These are phyloP conservation scores for Beta corolliflora DNA, from an alignment of 179 eudicot species.

Conservation along the genomic window DNA sequence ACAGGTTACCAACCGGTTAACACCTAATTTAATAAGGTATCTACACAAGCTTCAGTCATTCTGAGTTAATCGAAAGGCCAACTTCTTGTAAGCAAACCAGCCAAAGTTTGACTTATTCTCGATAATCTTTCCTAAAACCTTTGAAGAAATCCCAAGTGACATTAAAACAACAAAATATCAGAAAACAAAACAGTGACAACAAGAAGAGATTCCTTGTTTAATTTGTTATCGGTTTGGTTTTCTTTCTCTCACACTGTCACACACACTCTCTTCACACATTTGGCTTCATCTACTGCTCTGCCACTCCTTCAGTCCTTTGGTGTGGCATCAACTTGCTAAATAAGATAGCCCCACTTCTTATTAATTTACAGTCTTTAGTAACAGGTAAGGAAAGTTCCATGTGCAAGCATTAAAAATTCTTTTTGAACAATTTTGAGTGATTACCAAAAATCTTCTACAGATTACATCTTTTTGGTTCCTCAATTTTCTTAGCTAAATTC, in stretches of 20 bases:
- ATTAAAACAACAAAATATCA: too few species aligned
- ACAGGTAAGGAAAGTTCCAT: slow-evolving; percentile 15
- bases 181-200: too few species aligned
- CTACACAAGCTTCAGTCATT: too few species aligned
- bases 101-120: too few species aligned
- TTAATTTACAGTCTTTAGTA: slow-evolving; percentile 13
- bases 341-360: slow-evolving; percentile 26
- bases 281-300: slow-evolving; percentile 19
- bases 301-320: slow-evolving; percentile 3
- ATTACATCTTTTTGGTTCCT: background rate
- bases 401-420: slow-evolving; percentile 11
- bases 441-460: background rate
- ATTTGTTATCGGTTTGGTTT: too few species aligned
- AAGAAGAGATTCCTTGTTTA: too few species aligned
- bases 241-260: background rate
- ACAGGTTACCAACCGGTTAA: too few species aligned
- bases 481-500: slow-evolving; percentile 10
- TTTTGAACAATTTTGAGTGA: background rate
- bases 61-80: too few species aligned
- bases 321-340: slow-evolving; percentile 18
- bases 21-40: too few species aligned
- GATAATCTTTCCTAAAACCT: too few species aligned
- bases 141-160: too few species aligned
- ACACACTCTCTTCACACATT: background rate
- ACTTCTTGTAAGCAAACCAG: too few species aligned